phyloP scores from a whole-genome alignment of 352 stramenopile genomes.

The Globisporangium splendens region DNA sequence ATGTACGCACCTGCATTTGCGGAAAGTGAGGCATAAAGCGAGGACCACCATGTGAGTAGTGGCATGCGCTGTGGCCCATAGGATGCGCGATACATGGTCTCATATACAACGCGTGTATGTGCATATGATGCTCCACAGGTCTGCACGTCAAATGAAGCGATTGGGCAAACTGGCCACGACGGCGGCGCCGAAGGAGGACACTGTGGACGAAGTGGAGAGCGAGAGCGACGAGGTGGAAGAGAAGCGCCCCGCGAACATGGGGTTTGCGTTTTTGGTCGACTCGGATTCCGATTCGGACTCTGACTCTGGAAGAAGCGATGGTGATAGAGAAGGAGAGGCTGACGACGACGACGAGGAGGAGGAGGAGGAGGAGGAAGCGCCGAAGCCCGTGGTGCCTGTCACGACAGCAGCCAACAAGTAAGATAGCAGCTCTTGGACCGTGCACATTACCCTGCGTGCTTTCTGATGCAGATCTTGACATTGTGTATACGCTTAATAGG shows the following conservation, averaged over 20 bases:
- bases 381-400: constrained; percentile 9
- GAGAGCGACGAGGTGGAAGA: constrained; percentile 41
- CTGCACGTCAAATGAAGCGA: constrained; percentile 73
- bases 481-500: neutral
- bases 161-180: constrained; percentile 44
- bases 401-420: constrained; percentile 16
- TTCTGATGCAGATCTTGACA: neutral
- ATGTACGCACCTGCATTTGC: neutral
- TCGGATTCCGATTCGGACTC: constrained; percentile 67
- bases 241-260: constrained; percentile 46
- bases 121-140: constrained; percentile 31
- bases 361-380: constrained; percentile 11
- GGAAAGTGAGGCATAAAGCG: neutral
- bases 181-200: constrained; percentile 26
- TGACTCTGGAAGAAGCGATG: constrained; percentile 24
- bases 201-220: constrained; percentile 23
- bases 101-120: neutral
- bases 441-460: neutral
- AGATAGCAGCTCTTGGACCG: neutral
- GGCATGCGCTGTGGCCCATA: neutral
- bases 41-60: neutral
- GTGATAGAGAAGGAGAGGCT: constrained; percentile 19
- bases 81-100: too few species aligned
- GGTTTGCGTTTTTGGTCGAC: constrained; percentile 71
- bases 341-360: constrained; percentile 19